Percentiles rank a stretch among this genome's conserved stretches.
phyloP scores from a whole-genome alignment of 805 yeast genomes.

The Yamadazyma paraphyllophila region DNA sequence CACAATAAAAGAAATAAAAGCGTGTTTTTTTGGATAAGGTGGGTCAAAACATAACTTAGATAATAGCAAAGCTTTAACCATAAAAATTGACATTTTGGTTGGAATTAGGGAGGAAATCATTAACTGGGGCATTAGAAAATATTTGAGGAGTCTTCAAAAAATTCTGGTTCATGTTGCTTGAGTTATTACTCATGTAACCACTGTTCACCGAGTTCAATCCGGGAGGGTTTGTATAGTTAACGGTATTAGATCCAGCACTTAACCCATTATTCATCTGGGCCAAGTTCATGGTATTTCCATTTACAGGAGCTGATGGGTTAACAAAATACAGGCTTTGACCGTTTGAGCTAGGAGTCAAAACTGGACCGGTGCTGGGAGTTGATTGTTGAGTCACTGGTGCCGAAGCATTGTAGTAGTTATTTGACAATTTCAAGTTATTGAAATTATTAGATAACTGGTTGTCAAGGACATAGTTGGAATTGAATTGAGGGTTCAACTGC shows the following conservation, averaged over 20 bases:
- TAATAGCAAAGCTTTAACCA: background rate
- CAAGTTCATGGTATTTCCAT: background rate
- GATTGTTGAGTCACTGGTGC: background rate
- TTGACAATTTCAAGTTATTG: slow-evolving; percentile 9
- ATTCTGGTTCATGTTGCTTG: slow-evolving; percentile 7
- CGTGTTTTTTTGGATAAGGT: background rate
- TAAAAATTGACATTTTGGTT: slow-evolving; percentile 13
- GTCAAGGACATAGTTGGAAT: slow-evolving; percentile 13
- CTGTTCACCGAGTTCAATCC: slow-evolving; percentile 1
- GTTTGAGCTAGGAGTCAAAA: background rate
- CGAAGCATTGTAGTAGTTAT: background rate
- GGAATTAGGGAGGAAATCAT: slow-evolving; percentile 13
- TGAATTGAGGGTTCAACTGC: slow-evolving; percentile 6
- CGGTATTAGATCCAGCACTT: background rate
- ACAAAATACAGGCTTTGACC: slow-evolving; percentile 1
- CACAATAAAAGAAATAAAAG: slow-evolving; percentile 1
- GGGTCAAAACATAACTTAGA: background rate
- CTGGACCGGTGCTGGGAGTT: background rate
- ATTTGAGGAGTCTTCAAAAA: slow-evolving; percentile 17
- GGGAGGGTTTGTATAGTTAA: background rate
- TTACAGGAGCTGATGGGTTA: background rate
- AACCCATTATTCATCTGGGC: background rate
- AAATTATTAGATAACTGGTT: slow-evolving; percentile 9
- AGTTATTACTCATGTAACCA: slow-evolving; percentile 1
- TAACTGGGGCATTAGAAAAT: slow-evolving; percentile 19